phyloP scores from a whole-genome alignment of 768 basidiomycete genomes.

The Leccinellum rugosiceps region DNA sequence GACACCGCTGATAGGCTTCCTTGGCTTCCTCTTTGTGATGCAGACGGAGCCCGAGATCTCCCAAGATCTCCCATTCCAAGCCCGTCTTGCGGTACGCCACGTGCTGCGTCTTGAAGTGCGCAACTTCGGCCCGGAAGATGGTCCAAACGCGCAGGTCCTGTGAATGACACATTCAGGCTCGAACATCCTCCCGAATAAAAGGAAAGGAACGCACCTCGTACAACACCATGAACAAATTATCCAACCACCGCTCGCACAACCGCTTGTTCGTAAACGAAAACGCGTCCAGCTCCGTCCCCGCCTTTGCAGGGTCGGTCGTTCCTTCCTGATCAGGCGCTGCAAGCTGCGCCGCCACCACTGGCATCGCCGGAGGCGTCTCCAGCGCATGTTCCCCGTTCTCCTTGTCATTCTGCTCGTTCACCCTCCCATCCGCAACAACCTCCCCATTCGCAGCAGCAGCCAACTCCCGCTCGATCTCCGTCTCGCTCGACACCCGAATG shows the following conservation, averaged over 20 bases:
- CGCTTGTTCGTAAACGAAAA: conserved; percentile 97
- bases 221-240: conserved; percentile 97
- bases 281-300: conserved; percentile 46
- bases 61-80: conserved; percentile 96
- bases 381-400: conserved; percentile 22
- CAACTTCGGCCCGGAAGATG: conserved; percentile 97
- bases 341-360: conserved; percentile 37
- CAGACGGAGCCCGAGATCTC: conserved; percentile 88
- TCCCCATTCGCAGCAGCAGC: conserved; percentile 29
- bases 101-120: conserved; percentile 98
- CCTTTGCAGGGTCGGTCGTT: conserved; percentile 12
- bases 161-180: not conserved
- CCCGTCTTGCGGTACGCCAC: conserved; percentile 97
- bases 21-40: conserved; percentile 99
- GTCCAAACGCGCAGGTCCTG: conserved; percentile 97
- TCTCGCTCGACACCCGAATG: conserved; percentile 78
- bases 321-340: conserved; percentile 28
- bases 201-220: conserved; percentile 67
- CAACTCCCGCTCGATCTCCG: conserved; percentile 48
- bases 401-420: not conserved
- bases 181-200: not conserved
- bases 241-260: conserved; percentile 95
- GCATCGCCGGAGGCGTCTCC: conserved; percentile 11
- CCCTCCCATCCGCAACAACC: not conserved
- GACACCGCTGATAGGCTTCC: conserved; percentile 93